Evolutionary conservation across 805 yeast genomes (phyloP), one percentile per base, ranked within the genome.

Genomic region (Monosporozyma unispora): DNA sequence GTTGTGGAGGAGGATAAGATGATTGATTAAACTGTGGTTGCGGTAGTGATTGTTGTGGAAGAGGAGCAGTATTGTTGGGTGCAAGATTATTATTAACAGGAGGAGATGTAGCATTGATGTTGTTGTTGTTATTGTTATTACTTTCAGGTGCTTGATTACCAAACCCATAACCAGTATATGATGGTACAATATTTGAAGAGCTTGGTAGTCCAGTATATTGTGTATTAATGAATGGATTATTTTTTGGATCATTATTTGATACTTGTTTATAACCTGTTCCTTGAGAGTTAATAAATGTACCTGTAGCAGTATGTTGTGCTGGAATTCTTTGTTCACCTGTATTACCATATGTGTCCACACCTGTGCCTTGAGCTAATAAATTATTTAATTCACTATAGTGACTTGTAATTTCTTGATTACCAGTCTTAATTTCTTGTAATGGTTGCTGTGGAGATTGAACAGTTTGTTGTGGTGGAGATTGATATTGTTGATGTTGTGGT

Each of bases 101-200:
- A 8, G 27, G 8, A 8, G 45, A 50, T 11, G 44, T 49, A 22
- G 46, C 35, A 35, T 47, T 51, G 6, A 3, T 21, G 22, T 21
- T 39, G 12, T 39, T 44, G 6, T 42, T 48, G 31, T 46, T 50
- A 6, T 11, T 21, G 22, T 21, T 39, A 11, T 46, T 44, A 11
- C 45, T 49, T 25, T 33, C 51, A 39, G 47, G 23, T 19, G 41
- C 41, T 43, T 82, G 87, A 57, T 89, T 89, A 41, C 97, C 97
- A 67, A 89, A 89, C 0, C 97, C 97, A 62, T 81, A 89, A 1
- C 97, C 97, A 1, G 97, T 89, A 60, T 85, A 82, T 3, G 93
- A 81, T 5, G 95, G 90, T 45, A 82, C 81, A 51, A 87, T 77
- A 22, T 70, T 73, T 14, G 85, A 74, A 18, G 39, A 11, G 28